Evolutionary conservation across 177 flowering plant genomes (phyloP), one percentile per base, ranked within the genome.

Genomic region (Vitis hybrid): DNA sequence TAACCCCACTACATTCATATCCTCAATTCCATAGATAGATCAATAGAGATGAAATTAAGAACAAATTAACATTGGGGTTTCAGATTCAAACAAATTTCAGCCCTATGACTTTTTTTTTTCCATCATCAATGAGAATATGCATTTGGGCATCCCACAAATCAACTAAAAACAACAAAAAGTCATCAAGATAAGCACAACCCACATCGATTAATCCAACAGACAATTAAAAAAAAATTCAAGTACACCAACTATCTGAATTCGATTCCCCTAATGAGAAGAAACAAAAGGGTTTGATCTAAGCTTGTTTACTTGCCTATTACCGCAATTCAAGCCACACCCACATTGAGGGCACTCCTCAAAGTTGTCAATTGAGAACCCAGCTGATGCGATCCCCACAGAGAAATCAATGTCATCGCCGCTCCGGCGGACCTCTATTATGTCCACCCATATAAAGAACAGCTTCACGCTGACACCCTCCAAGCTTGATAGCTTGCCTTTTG

Each of bases 281-380:
- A 74, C 67, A 67, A 73, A 51, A 1, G 72, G 64, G 58, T 60
- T 73, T 52, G 27, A 50, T 59, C 74, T 64, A 35, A 62, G 18
- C 64, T 60, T 69, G 64, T 21, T 70, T 19, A 48, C 66, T 54
- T 30, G 24, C 11, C 18, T 35, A 18, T 35, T 19, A 55, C 32
- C 32, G 65, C 85, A 82, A 69, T 80, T 63, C 74, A 81, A 71
- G 4, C 86, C 86, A 67, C 84, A 81, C 64, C 84, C 86, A 71
- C 86, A 83, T 64, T 70, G 83, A 52, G 84, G 84, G 9, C 76
- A 60, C 72, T 71, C 82, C 50, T 67, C 71, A 62, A 83, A 83
- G 46, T 83, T 81, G 62, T 70, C 79, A 27, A 83, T 35, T 0
- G 80, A 68, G 60, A 83, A 83, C 11, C 66, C 80, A 52, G 86